Base-by-base conservation (phyloP, 148 eudicot species). In the Drosera capensis region DNA sequence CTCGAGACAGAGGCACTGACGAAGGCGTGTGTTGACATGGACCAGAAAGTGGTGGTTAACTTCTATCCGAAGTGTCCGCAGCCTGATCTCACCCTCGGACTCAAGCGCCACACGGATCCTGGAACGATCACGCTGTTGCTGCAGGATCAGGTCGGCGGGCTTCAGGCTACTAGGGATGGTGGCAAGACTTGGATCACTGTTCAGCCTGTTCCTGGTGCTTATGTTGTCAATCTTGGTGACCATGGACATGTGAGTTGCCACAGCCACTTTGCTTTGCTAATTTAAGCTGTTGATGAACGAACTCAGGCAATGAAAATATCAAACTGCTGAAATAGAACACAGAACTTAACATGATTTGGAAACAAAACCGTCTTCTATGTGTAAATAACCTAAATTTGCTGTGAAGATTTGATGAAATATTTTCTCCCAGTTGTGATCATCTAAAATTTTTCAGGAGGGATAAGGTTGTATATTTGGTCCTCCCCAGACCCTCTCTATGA, bases 121-220 rank as follows among this genome's bases (percentile, higher is more conserved):
- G 94, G 97, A n/a, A 77, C 86, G 23, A 88, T 88, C 17, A 88
- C 97, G 13, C 65, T 88, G 15, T 51, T 83, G 67, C 75, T 83
- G 21, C 97, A 88, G 58, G 97, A 83, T 40, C 70, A 77, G 45
- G 97, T 83, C 25, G 97, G 97, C 1, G 97, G 97, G 12, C 71
- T 88, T 14, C 94, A 88, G 41, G 97, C 94, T 14, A 88, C 94
- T 9, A 62, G 90, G 2, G 97, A 88, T 42, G 83, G 72, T n/a
- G 97, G 97, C 28, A 78, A 77, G 59, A 83, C 79, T 38, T 88
- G 97, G 97, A 78, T 83, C 61, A 88, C 97, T 1, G 97, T 83
- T 16, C 80, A 80, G 71, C 97, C 94, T 1, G 60, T 83, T 31
- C 70, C 74, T 15, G 97, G 92, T 4, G 94, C 97, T 49, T 84